A percentile compares a stretch with the other conserved stretches of the same genome.
Conservation (phyloP, 495 filamentous ascomycete genomes). For the Lindgomyces ingoldianus region DNA sequence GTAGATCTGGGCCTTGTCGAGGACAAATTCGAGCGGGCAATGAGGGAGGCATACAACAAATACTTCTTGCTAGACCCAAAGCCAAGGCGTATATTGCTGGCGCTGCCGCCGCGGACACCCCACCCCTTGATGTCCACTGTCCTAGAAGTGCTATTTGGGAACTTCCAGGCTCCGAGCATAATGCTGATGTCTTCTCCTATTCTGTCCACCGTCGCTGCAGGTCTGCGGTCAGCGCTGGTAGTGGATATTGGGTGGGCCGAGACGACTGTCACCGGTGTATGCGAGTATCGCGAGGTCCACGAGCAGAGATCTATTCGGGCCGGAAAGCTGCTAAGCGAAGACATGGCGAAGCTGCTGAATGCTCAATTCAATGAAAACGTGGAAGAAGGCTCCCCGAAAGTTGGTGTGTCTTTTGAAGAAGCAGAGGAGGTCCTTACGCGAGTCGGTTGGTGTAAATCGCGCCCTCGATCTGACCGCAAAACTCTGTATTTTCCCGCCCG, state of each 20-base stretch:
- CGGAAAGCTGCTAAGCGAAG: slow-evolving; percentile 65
- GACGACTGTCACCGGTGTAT: slow-evolving; percentile 76
- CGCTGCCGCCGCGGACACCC: slow-evolving; percentile 75
- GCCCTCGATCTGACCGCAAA: slow-evolving; percentile 9
- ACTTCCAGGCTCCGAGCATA: slow-evolving; percentile 78
- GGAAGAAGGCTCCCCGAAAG: slow-evolving; percentile 28
- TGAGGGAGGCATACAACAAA: slow-evolving; percentile 85
- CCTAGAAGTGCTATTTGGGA: slow-evolving; percentile 73
- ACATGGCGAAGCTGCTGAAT: slow-evolving; percentile 67
- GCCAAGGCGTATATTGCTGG: slow-evolving; percentile 67
- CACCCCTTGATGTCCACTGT: slow-evolving; percentile 73
- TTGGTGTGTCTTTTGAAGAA: slow-evolving; percentile 64
- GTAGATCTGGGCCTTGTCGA: slow-evolving; percentile 76
- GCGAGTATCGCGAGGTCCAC: slow-evolving; percentile 80
- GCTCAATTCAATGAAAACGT: slow-evolving; percentile 35
- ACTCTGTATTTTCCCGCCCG: slow-evolving; percentile 33
- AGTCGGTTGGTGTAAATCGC: slow-evolving; percentile 68
- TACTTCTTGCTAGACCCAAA: slow-evolving; percentile 71
- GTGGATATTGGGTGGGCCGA: slow-evolving; percentile 93
- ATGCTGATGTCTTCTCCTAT: slow-evolving; percentile 75
- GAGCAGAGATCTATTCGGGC: slow-evolving; percentile 69
- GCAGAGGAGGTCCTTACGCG: slow-evolving; percentile 74
- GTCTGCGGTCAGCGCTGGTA: slow-evolving; percentile 75
- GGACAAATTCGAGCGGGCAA: slow-evolving; percentile 82
- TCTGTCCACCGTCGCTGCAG: slow-evolving; percentile 72